Evolutionary conservation across 495 filamentous ascomycete species (phyloP).

Genomic region (Penicillium longicatenatum): DNA sequence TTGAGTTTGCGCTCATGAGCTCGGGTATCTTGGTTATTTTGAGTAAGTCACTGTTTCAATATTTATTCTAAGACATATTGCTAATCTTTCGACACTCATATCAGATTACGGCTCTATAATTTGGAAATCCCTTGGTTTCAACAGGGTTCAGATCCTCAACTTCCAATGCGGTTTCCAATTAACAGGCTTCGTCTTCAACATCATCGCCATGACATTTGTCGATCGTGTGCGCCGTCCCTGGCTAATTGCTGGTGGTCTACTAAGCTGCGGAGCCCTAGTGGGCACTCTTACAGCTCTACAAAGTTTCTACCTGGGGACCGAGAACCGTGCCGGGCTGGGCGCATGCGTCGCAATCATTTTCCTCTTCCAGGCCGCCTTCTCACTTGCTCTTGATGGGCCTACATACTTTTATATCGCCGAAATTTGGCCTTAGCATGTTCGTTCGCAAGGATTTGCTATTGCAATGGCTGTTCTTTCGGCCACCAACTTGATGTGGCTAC

Average conservation of each 20-base stretch:
- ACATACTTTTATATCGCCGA: slow-evolving; percentile 8
- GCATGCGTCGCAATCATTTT: slow-evolving; percentile 5
- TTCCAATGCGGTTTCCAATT: slow-evolving; percentile 10
- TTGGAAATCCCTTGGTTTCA: slow-evolving; percentile 9
- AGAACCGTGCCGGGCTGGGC: background rate
- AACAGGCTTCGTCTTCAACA: slow-evolving; percentile 1
- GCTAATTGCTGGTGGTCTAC: slow-evolving; percentile 5
- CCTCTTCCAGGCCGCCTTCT: slow-evolving; percentile 3
- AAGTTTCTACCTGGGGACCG: slow-evolving; percentile 1
- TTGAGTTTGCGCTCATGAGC: slow-evolving; percentile 4
- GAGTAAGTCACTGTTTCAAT: background rate
- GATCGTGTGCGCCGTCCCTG: slow-evolving; percentile 3
- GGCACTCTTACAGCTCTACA: slow-evolving; percentile 7
- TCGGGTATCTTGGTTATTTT: slow-evolving; percentile 6
- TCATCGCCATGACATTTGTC: slow-evolving; percentile 2
- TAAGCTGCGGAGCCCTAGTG: background rate
- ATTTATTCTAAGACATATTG: no score
- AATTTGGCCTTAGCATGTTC: slow-evolving; percentile 8
- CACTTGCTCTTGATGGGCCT: background rate
- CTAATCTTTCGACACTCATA: no score
- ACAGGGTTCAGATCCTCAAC: slow-evolving; percentile 4
- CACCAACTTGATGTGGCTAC: slow-evolving; percentile 7
- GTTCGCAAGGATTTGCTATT: slow-evolving; percentile 1
- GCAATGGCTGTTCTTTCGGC: slow-evolving; percentile 2
- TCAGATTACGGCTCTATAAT: slow-evolving; percentile 11